phyloP scores from a whole-genome alignment of 768 basidiomycete genomes.

The Macrocybe gigantea region DNA sequence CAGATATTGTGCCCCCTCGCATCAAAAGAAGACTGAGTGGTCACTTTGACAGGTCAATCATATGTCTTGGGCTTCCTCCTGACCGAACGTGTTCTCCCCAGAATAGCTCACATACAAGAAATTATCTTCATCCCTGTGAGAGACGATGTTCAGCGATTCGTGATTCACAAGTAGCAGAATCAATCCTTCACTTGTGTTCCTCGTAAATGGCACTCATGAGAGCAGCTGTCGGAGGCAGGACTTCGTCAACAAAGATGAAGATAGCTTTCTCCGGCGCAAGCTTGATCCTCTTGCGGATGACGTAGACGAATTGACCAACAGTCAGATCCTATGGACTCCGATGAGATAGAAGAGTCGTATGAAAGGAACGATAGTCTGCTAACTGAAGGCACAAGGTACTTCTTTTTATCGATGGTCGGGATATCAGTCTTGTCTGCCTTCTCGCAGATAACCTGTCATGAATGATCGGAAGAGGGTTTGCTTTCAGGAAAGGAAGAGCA shows the following conservation, averaged over 20 bases:
- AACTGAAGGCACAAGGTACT: slow-evolving; percentile 97
- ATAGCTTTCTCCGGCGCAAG: slow-evolving; percentile 99
- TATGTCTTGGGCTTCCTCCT: slow-evolving; percentile 20
- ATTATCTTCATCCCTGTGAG: slow-evolving; percentile 91
- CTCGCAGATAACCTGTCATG: slow-evolving; percentile 91
- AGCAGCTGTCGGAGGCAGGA: slow-evolving; percentile 95
- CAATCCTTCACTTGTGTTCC: slow-evolving; percentile 87
- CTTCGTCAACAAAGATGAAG: slow-evolving; percentile 99
- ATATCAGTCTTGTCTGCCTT: slow-evolving; percentile 98
- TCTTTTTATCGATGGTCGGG: slow-evolving; percentile 99
- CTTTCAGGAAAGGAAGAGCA: background rate
- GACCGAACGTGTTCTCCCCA: slow-evolving; percentile 94
- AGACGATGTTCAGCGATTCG: slow-evolving; percentile 18
- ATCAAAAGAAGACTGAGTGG: too few relatives aligned
- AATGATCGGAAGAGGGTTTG: slow-evolving; percentile 7
- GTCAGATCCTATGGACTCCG: slow-evolving; percentile 69
- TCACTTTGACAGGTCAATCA: too few relatives aligned
- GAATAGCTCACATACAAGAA: slow-evolving; percentile 99
- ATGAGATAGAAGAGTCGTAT: background rate
- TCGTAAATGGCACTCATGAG: slow-evolving; percentile 99
- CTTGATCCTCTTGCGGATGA: slow-evolving; percentile 99
- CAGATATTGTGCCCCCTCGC: too few relatives aligned
- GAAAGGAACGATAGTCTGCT: slow-evolving; percentile 20
- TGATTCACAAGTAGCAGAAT: slow-evolving; percentile 1
- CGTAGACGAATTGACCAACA: slow-evolving; percentile 98